These are phyloP conservation scores for Diaporthe ilicicola DNA, from an alignment of 2,329 filamentous ascomycete genomes.

Conservation along the genomic window DNA sequence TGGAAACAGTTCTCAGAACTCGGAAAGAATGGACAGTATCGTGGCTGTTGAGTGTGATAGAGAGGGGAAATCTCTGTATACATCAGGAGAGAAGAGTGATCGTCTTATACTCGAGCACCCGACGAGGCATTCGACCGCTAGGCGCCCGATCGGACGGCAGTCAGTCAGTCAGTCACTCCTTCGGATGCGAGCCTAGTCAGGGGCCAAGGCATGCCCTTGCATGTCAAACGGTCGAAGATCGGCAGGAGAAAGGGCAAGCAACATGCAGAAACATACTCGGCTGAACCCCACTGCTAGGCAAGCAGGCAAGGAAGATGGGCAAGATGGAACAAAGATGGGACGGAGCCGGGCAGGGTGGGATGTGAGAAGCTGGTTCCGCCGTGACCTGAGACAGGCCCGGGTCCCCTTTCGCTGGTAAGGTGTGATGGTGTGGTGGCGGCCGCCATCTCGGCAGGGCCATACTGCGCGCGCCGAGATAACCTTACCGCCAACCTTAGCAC, in stretches of 20 bases:
- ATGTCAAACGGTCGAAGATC: constrained; percentile 20
- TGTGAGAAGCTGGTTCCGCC: constrained; percentile 4
- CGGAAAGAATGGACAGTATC: background rate
- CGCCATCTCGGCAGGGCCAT: background rate
- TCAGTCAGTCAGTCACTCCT: too few relatives aligned
- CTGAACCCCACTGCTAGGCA: background rate
- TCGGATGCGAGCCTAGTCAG: background rate
- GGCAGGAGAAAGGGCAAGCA: constrained; percentile 14
- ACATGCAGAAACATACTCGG: constrained; percentile 19
- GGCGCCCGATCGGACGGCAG: background rate
- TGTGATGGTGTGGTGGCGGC: background rate
- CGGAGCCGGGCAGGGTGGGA: background rate
- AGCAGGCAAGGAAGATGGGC: background rate
- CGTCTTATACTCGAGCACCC: background rate
- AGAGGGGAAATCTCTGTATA: background rate
- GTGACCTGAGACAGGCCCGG: constrained; percentile 15
- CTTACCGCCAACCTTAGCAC: constrained; percentile 8
- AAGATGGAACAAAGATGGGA: constrained; percentile 20
- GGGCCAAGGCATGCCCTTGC: background rate
- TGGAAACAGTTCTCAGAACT: constrained; percentile 25
- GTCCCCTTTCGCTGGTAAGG: background rate
- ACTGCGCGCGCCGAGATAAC: background rate
- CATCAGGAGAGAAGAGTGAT: background rate
- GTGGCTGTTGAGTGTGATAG: background rate
- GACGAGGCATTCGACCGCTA: background rate